Base-by-base conservation (phyloP, 345 rosid genomes). In the Rhodamnia argentea region DNA sequence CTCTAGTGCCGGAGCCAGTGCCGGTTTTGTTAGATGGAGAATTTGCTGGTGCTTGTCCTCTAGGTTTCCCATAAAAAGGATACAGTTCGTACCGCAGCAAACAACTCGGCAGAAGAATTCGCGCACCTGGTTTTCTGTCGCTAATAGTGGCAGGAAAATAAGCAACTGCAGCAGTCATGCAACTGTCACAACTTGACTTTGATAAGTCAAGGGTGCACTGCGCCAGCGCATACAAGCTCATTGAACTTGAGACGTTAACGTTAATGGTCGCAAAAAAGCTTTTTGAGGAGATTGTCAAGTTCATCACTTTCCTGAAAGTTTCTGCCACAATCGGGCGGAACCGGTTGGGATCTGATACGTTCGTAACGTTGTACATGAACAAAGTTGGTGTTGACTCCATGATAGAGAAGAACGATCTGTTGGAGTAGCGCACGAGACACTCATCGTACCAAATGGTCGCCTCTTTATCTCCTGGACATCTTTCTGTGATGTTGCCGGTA, bases 401-500 rank as follows among this genome's bases (percentile, higher is more conserved):
- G 7, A 1, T 22, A 10, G 87, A 58, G 57, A 82, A 57, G 84
- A 90, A 74, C 40, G 83, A 52, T 23, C 37, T 11, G 74, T 88
- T 82, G 1, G 92, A 87, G 76, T 90, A 91, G 4, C 86, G 89
- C 16, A 93, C 75, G 26, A 86, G 37, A 82, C 95, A 93, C 70
- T 87, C 47, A 4, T 85, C 92, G 7, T 87, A 89, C 93, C 92
- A 89, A 37, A 88, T 52, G 59, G 86, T n/a, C 20, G 92, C 94
- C 3, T 4, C 81, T 78, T 53, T 88, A 27, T 57, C 40, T 23
- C 52, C 84, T 14, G 90, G 90, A 52, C 94, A 92, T 40, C 2
- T 52, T 53, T 70, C 83, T 32, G 9, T 2, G 6, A 92, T 62
- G 26, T 47, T 62, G 0, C 22, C 2, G 20, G 50, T 57, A 2